phyloP scores from a whole-genome alignment of 345 rosid genomes.

The Punica granatum region DNA sequence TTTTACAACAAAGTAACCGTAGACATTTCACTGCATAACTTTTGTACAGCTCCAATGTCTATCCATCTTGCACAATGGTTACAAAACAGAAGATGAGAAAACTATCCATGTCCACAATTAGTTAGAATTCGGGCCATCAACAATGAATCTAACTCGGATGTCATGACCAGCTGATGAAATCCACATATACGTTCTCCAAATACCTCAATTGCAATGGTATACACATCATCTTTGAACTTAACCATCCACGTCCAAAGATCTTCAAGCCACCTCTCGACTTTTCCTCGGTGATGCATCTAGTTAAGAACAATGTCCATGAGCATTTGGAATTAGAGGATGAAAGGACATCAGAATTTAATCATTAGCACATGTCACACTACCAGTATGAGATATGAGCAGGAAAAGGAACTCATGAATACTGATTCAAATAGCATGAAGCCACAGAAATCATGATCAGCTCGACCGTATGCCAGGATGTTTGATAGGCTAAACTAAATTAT shows the following conservation, averaged over 20 bases:
- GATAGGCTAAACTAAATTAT: neutral
- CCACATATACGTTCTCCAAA: neutral
- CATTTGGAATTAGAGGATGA: slow-evolving; percentile 2
- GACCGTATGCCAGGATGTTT: neutral
- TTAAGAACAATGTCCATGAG: slow-evolving; percentile 10
- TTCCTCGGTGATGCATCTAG: slow-evolving; percentile 52
- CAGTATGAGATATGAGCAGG: neutral
- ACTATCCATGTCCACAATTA: neutral
- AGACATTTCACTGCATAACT: neutral
- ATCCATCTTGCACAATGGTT: neutral
- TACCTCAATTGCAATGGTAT: slow-evolving; percentile 69
- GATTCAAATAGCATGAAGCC: neutral
- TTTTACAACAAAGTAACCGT: neutral
- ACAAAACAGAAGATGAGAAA: neutral
- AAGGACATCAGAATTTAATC: neutral
- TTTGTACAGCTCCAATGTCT: neutral
- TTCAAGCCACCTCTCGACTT: slow-evolving; percentile 68
- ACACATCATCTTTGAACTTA: slow-evolving; percentile 68
- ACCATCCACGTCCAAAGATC: slow-evolving; percentile 83
- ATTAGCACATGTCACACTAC: neutral
- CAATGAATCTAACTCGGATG: neutral
- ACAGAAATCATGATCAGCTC: neutral
- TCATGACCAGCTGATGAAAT: slow-evolving; percentile 3
- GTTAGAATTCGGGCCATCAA: neutral
- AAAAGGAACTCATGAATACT: neutral